A percentile compares a stretch with the other conserved stretches of the same genome.
Conservation (phyloP, 1,284 basidiomycete species). For the Rhodotorula sp. region DNA sequence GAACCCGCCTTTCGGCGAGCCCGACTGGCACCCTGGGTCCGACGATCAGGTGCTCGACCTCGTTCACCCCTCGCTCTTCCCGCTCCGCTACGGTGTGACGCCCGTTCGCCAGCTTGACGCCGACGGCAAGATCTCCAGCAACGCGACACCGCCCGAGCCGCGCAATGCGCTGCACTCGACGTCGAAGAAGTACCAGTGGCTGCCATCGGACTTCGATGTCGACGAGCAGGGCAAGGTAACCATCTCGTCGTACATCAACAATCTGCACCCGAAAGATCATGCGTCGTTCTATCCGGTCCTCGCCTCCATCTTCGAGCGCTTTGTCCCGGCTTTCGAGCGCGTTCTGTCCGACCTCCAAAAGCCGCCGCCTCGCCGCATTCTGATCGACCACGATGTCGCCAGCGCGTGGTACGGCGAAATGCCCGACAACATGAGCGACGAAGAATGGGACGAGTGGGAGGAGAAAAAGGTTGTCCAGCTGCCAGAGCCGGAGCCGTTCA, state of each 20-base stretch:
- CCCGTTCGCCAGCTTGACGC: conserved; percentile 9
- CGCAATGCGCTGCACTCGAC: conserved; percentile 9
- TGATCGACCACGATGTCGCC: not conserved
- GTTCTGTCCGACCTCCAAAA: conserved; percentile 56
- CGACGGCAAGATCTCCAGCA: not conserved
- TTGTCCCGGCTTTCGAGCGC: conserved; percentile 60
- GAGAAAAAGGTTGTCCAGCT: conserved; percentile 1
- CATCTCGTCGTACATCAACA: conserved; percentile 57
- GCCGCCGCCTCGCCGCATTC: conserved; percentile 3
- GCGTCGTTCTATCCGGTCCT: conserved; percentile 52
- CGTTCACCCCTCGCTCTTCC: conserved; percentile 57
- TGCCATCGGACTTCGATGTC: conserved; percentile 58
- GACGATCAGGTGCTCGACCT: conserved; percentile 54
- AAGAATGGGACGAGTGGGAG: conserved; percentile 12
- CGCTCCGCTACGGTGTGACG: conserved; percentile 56
- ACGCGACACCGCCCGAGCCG: not conserved
- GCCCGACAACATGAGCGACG: not conserved
- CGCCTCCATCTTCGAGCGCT: conserved; percentile 51
- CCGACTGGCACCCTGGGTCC: conserved; percentile 59
- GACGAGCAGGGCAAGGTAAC: conserved; percentile 48
- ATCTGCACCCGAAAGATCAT: conserved; percentile 55
- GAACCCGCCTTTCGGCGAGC: conserved; percentile 51
- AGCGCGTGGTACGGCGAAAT: conserved; percentile 1
- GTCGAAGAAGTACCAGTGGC: conserved; percentile 42
- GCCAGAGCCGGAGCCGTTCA: conserved; percentile 6